Evolutionary conservation across 345 rosid genomes (phyloP).

Genomic region (Dovyalis caffra): DNA sequence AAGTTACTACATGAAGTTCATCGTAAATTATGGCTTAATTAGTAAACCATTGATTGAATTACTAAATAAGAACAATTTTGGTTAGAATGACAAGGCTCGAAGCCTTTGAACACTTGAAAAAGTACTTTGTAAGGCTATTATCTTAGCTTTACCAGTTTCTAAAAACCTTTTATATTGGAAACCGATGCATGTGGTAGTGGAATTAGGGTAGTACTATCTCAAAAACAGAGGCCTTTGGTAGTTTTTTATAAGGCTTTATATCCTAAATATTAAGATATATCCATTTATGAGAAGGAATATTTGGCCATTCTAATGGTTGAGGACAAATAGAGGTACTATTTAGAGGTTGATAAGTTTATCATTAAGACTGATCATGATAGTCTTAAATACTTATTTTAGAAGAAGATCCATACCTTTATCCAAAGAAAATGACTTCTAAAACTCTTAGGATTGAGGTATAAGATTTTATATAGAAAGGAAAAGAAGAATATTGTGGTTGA

Average conservation of each 20-base stretch:
- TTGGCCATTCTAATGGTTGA: too few species aligned
- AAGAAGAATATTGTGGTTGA: too few species aligned
- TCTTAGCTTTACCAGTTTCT: not conserved
- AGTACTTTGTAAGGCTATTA: not conserved
- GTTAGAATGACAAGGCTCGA: not conserved
- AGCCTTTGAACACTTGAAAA: not conserved
- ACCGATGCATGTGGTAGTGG: not conserved
- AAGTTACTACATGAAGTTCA: not conserved
- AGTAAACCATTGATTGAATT: not conserved
- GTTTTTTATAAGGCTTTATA: not conserved
- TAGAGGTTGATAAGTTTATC: not conserved
- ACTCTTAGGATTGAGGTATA: too few species aligned
- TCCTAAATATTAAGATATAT: too few species aligned
- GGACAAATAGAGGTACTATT: not conserved
- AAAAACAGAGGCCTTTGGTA: not conserved
- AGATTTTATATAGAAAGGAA: too few species aligned
- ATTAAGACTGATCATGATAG: constrained; percentile 2
- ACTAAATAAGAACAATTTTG: not conserved
- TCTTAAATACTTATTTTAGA: not conserved
- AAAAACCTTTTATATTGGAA: not conserved
- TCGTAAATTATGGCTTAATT: too few species aligned
- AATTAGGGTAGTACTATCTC: not conserved
- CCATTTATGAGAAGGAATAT: too few species aligned
- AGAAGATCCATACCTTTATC: not conserved
- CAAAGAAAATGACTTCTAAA: not conserved